Evolutionary conservation across 495 filamentous ascomycete genomes (phyloP).

Genomic region (Xylaria flabelliformis): DNA sequence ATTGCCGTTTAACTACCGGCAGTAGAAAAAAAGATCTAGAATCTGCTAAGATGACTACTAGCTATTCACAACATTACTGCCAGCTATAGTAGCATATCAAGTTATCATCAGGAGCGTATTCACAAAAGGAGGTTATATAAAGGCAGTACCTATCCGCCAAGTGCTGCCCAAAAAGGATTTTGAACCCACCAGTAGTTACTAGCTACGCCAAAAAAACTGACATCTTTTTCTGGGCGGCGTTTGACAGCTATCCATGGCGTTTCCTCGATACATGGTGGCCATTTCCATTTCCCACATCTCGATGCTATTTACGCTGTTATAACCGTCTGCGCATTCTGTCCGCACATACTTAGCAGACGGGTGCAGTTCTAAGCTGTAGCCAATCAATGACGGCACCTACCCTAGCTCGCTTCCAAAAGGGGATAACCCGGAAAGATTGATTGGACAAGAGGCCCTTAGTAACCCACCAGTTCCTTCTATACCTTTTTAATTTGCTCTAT

Average conservation of each 20-base stretch:
- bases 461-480: not conserved
- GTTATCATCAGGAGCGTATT: not conserved
- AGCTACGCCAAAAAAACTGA: no score
- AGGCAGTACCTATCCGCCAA: not conserved
- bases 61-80: not conserved
- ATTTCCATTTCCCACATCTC: not conserved
- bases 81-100: not conserved
- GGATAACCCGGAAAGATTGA: not conserved
- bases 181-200: no score
- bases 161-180: no score
- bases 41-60: not conserved
- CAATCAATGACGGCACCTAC: not conserved
- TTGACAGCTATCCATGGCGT: not conserved
- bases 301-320: not conserved
- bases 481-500: not conserved
- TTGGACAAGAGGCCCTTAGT: not conserved
- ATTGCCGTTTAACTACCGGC: not conserved
- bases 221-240: no score
- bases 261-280: not conserved
- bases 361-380: not conserved
- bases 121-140: not conserved
- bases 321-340: not conserved
- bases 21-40: not conserved
- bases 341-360: no score
- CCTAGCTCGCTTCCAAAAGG: conserved; percentile 3